Conservation (phyloP, 495 filamentous ascomycete species). For the Hypomontagnella submonticulosa region DNA sequence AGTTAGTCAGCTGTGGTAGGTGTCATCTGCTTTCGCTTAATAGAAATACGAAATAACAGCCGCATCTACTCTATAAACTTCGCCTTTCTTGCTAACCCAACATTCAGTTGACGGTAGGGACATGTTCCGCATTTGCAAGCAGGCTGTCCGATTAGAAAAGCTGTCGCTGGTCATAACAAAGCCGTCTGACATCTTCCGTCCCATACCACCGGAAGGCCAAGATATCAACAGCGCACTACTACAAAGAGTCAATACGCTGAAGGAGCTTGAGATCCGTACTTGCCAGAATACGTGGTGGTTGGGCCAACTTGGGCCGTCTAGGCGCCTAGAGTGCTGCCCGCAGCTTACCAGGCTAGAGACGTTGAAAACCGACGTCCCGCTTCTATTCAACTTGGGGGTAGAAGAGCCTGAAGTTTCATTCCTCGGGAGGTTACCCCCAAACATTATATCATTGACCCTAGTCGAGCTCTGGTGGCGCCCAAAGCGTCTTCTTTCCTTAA, state of each 20-base stretch:
- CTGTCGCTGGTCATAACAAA: slow-evolving; percentile 20
- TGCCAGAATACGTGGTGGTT: neutral
- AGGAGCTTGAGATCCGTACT: slow-evolving; percentile 21
- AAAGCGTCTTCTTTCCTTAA: neutral
- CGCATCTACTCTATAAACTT: too few relatives aligned
- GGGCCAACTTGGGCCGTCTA: slow-evolving; percentile 2
- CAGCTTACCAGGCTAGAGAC: slow-evolving; percentile 5
- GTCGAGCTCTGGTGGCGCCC: neutral
- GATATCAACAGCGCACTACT: slow-evolving; percentile 21
- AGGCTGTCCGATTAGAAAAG: slow-evolving; percentile 9
- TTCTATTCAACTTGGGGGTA: neutral
- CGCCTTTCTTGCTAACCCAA: slow-evolving; percentile 1
- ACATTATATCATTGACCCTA: slow-evolving; percentile 11
- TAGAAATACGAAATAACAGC: too few relatives aligned
- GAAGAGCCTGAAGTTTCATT: neutral
- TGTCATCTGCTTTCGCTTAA: too few relatives aligned
- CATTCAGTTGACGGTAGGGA: slow-evolving; percentile 16
- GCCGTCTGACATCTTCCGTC: neutral
- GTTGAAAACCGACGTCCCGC: slow-evolving; percentile 18
- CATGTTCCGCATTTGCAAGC: slow-evolving; percentile 1
- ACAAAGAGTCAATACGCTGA: slow-evolving; percentile 13
- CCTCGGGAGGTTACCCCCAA: slow-evolving; percentile 2
- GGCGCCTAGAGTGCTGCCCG: slow-evolving; percentile 11
- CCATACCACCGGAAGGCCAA: neutral
- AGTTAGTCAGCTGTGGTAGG: slow-evolving; percentile 22